A percentile compares a stretch with the other conserved stretches of the same genome.
These are phyloP conservation scores for Ophiostoma tasmaniense DNA, from an alignment of 2,329 filamentous ascomycete genomes.

Conservation along the genomic window DNA sequence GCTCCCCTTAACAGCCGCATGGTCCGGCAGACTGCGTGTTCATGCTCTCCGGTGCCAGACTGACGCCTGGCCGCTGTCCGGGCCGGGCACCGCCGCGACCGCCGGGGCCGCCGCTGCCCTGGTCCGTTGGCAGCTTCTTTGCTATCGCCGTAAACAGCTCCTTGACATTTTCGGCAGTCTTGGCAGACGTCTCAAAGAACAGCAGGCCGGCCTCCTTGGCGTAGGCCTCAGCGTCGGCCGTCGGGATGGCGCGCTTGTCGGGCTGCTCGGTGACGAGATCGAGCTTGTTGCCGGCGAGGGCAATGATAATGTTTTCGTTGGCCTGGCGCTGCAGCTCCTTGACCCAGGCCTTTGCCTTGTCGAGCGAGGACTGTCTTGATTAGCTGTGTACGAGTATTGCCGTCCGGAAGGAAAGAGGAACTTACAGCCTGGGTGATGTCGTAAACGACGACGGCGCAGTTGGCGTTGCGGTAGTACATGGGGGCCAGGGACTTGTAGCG, in stretches of 20 bases:
- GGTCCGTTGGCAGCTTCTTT: conserved; percentile 93
- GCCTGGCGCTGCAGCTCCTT: conserved; percentile 98
- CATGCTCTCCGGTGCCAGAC: conserved; percentile 45
- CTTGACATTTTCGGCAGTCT: conserved; percentile 91
- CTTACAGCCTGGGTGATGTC: conserved; percentile 98
- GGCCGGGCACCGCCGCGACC: conserved; percentile 54
- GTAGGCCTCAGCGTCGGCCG: conserved; percentile 89
- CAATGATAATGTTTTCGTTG: conserved; percentile 99
- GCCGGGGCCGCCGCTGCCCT: conserved; percentile 66
- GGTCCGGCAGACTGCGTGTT: conserved; percentile 49
- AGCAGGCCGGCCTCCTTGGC: conserved; percentile 86
- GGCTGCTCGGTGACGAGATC: conserved; percentile 91
- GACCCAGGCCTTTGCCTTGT: conserved; percentile 99
- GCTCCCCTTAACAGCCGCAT: conserved; percentile 38
- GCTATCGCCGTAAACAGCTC: conserved; percentile 97
- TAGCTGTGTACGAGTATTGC: neutral
- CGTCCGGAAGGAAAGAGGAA: conserved; percentile 17
- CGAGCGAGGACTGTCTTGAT: conserved; percentile 72
- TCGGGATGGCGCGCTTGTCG: conserved; percentile 86
- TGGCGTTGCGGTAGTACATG: conserved; percentile 99
- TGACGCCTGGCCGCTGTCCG: conserved; percentile 52
- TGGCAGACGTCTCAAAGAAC: conserved; percentile 98
- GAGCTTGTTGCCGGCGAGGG: conserved; percentile 93
- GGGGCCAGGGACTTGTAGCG: conserved; percentile 97
- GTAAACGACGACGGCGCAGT: conserved; percentile 98